Base-by-base conservation (phyloP, 306 rosid species). In the Dryas drummondii region DNA sequence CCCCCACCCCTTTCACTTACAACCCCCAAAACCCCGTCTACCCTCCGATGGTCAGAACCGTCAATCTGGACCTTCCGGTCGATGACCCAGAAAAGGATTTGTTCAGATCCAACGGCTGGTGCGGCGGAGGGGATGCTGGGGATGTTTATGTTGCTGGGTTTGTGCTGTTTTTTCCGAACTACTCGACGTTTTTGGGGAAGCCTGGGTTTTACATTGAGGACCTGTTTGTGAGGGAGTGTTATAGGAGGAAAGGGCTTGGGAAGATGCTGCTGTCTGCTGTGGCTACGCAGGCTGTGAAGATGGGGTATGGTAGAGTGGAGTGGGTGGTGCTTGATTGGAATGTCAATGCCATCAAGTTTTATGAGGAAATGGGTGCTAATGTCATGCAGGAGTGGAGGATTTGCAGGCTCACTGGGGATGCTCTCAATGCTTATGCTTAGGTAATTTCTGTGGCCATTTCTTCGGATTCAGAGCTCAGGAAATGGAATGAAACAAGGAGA, bases 261-360 rank as follows among this genome's bases (percentile, higher is more conserved):
- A 90, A 66, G 45, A 80, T 85, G 82, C 68, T 93, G 68, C 84
- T 91, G 1, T 80, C 92, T 0, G 87, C 91, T 7, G 97, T 93
- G 76, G 97, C 96, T 3, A 87, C 74, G 42, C 98, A 93, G 53
- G 98, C 98, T 4, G 98, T 91, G 86, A 85, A 80, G 82, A 89
- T 91, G 98, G 96, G 88, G 6, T 91, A 87, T 57, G 97, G 96
- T 16, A 87, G 96, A 60, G 98, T 91, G 53, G 94, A 89, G 72
- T 89, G 98, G 98, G 82, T 82, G 48, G 98, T 93, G 75, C 92
- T 93, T 14, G 97, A 93, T 71, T 87, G 98, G 97, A 93, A 93
- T 22, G 77, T 62, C 0, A 89, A 89, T 78, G 98, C 97, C 1
- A 93, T 91, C 7, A 85, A 22, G 56, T 91, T 93, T 76, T 91